A percentile compares a stretch with the other conserved stretches of the same genome.
Evolutionary conservation across 306 rosid species (phyloP).

Genomic region (Vigna trinervia): DNA sequence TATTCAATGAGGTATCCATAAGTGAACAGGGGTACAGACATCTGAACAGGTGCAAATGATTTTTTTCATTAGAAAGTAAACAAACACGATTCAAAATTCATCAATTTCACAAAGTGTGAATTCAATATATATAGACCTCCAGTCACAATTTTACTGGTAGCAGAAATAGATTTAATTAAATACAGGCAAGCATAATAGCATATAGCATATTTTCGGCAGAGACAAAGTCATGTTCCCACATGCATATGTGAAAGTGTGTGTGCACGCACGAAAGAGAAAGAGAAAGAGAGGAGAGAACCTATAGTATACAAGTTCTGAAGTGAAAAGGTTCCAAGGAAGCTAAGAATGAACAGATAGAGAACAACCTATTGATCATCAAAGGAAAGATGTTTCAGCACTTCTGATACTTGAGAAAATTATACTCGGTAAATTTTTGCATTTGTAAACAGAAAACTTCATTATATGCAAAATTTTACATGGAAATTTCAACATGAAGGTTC

Average conservation of each 20-base stretch:
- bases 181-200: background rate
- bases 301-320: slow-evolving; percentile 63
- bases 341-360: slow-evolving; percentile 66
- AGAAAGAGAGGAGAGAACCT: slow-evolving; percentile 56
- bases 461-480: background rate
- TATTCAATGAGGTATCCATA: background rate
- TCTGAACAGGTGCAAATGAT: background rate
- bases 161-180: slow-evolving; percentile 19
- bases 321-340: slow-evolving; percentile 80
- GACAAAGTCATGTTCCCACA: slow-evolving; percentile 15
- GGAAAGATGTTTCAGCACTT: slow-evolving; percentile 41
- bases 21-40: background rate
- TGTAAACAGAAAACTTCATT: background rate
- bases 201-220: background rate
- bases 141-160: background rate
- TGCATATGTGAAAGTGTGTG: background rate
- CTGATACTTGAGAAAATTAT: slow-evolving; percentile 8
- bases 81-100: slow-evolving; percentile 13
- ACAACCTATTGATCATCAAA: slow-evolving; percentile 63
- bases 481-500: slow-evolving; percentile 7
- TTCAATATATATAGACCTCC: slow-evolving; percentile 28
- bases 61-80: background rate
- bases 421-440: background rate
- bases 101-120: slow-evolving; percentile 4
- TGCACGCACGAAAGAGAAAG: background rate